Evolutionary conservation across 805 yeast species (phyloP).

Genomic region (Metschnikowia kofuensis): DNA sequence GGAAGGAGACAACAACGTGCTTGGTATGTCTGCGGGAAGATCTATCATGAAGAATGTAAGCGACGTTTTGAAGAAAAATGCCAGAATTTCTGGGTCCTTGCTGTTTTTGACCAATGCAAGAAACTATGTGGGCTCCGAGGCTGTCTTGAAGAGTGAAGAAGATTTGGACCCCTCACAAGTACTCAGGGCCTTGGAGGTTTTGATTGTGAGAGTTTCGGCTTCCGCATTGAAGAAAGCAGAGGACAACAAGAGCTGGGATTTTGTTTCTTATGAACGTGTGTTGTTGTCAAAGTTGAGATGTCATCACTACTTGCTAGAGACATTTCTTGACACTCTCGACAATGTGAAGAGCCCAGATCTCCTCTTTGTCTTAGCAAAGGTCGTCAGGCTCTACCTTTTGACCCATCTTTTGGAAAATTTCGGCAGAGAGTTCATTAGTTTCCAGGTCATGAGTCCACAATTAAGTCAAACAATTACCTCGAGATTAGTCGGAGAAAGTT

Average conservation of each 20-base stretch:
- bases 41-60: constrained; percentile 33
- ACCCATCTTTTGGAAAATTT: constrained; percentile 27
- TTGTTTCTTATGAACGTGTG: constrained; percentile 36
- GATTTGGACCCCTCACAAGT: constrained; percentile 20
- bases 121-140: constrained; percentile 2
- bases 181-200: constrained; percentile 30
- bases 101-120: constrained; percentile 16
- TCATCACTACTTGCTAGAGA: constrained; percentile 39
- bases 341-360: constrained; percentile 26
- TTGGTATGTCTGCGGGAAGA: constrained; percentile 41
- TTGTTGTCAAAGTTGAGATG: constrained; percentile 42
- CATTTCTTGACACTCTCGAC: constrained; percentile 23
- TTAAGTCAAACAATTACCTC: constrained; percentile 28
- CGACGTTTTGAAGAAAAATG: constrained; percentile 22
- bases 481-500: constrained; percentile 15
- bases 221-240: constrained; percentile 29
- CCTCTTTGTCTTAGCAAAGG: constrained; percentile 24
- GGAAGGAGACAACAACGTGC: constrained; percentile 49
- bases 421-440: constrained; percentile 36
- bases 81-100: constrained; percentile 13
- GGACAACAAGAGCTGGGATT: constrained; percentile 32
- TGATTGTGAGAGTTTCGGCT: constrained; percentile 34
- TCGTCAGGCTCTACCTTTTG: constrained; percentile 34
- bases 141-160: constrained; percentile 6
- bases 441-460: constrained; percentile 30